Percentiles rank a stretch among this genome's conserved stretches.
These are phyloP conservation scores for Euclidium syriacum DNA, from an alignment of 345 rosid genomes.

Conservation along the genomic window DNA sequence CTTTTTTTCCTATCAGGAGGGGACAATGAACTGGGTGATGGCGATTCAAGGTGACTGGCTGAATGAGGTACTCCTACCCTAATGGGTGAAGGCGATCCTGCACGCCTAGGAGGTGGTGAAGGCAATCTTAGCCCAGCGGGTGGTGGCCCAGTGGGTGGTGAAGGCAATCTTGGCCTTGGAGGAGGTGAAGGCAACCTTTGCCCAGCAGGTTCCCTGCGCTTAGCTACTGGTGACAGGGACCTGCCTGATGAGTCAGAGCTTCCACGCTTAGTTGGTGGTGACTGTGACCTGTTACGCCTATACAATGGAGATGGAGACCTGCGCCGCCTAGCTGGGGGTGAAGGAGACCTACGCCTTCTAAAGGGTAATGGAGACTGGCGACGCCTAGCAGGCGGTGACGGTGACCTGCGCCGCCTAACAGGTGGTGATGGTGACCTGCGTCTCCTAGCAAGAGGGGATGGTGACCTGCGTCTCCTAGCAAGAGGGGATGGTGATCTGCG, in stretches of 20 bases:
- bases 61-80: constrained; percentile 7
- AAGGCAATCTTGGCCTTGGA: not conserved
- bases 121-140: constrained; percentile 14
- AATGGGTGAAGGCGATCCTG: constrained; percentile 35
- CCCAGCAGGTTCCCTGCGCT: constrained; percentile 2
- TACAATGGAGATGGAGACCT: constrained; percentile 32
- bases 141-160: constrained; percentile 1
- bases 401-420: constrained; percentile 36
- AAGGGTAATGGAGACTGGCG: constrained; percentile 32
- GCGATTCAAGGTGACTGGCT: constrained; percentile 31
- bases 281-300: constrained; percentile 34
- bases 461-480: constrained; percentile 32
- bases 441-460: constrained; percentile 7
- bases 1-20: constrained; percentile 19
- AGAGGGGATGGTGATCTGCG: constrained; percentile 37
- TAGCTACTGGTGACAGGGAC: constrained; percentile 27
- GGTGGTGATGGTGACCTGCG: constrained; percentile 37
- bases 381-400: constrained; percentile 31
- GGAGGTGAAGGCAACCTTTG: constrained; percentile 22
- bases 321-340: constrained; percentile 19
- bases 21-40: constrained; percentile 36
- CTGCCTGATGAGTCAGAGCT: constrained; percentile 22
- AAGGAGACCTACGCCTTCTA: constrained; percentile 22
- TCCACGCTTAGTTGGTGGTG: constrained; percentile 20
- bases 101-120: constrained; percentile 31